Percentiles rank a stretch among this genome's conserved stretches.
These are phyloP conservation scores for Fagopyrum tataricum DNA, from an alignment of 148 eudicot genomes.

Conservation along the genomic window DNA sequence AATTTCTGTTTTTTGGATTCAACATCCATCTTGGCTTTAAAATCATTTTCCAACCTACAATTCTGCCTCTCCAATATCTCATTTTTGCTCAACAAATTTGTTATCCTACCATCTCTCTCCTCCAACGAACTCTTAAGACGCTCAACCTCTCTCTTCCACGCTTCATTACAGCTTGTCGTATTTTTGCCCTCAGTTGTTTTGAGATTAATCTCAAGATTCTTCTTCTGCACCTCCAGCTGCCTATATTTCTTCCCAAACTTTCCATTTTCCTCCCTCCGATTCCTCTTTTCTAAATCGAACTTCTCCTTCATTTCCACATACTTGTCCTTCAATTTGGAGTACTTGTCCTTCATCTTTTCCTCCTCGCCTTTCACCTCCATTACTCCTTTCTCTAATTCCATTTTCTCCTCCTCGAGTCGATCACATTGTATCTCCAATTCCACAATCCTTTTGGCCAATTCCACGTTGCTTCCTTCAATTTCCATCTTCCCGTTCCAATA, in stretches of 20 bases:
- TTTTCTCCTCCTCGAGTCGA: neutral
- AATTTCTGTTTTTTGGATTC: neutral
- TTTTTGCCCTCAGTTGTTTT: neutral
- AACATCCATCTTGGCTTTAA: neutral
- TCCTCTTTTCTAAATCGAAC: neutral
- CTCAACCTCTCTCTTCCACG: neutral
- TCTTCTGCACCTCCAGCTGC: conserved; percentile 1
- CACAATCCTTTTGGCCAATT: conserved; percentile 1
- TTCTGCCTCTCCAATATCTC: neutral
- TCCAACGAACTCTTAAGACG: neutral
- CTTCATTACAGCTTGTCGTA: neutral
- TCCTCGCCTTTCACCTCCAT: neutral
- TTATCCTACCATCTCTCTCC: conserved; percentile 1
- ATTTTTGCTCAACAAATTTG: neutral
- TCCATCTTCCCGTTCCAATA: neutral
- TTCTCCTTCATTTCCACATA: neutral
- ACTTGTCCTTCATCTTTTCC: neutral
- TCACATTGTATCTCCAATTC: neutral
- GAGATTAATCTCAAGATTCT: conserved; percentile 3
- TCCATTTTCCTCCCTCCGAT: neutral
- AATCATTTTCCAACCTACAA: neutral
- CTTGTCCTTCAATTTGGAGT: neutral
- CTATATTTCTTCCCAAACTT: neutral
- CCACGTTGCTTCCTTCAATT: neutral
- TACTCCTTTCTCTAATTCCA: neutral